Evolutionary conservation across 305 asterid species (phyloP).

Genomic region (Fraxinus floribunda): DNA sequence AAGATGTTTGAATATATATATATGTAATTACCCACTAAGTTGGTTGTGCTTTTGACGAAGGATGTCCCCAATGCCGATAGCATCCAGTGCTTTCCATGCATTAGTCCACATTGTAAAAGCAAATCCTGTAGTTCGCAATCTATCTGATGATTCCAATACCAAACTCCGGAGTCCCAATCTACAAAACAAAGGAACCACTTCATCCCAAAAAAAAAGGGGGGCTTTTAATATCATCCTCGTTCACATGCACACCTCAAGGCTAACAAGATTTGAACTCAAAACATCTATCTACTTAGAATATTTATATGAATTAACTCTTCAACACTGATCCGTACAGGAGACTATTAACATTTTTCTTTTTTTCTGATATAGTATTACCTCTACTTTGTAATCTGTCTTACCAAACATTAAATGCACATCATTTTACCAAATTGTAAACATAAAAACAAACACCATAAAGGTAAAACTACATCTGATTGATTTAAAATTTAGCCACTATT

Average conservation of each 20-base stretch:
- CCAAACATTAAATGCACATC: neutral
- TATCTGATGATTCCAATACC: slow-evolving; percentile 48
- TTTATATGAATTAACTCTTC: neutral
- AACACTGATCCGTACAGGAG: neutral
- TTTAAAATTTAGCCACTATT: too few species aligned
- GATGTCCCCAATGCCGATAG: slow-evolving; percentile 38
- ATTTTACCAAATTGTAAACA: neutral
- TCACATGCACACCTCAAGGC: neutral
- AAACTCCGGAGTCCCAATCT: slow-evolving; percentile 47
- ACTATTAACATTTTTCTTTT: neutral
- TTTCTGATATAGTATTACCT: neutral
- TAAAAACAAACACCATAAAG: neutral
- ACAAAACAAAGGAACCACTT: neutral
- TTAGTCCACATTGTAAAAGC: slow-evolving; percentile 38
- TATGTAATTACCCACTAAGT: slow-evolving; percentile 21
- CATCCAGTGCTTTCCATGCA: slow-evolving; percentile 64
- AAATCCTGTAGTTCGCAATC: slow-evolving; percentile 36
- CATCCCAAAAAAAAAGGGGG: neutral
- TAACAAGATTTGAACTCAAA: neutral
- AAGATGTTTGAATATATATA: neutral
- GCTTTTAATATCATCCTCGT: neutral
- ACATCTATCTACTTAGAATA: neutral
- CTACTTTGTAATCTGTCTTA: neutral
- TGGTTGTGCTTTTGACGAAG: slow-evolving; percentile 34
- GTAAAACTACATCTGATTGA: neutral